These are phyloP conservation scores for Penstemon eatonii DNA, from an alignment of 257 asterid genomes.

Conservation along the genomic window DNA sequence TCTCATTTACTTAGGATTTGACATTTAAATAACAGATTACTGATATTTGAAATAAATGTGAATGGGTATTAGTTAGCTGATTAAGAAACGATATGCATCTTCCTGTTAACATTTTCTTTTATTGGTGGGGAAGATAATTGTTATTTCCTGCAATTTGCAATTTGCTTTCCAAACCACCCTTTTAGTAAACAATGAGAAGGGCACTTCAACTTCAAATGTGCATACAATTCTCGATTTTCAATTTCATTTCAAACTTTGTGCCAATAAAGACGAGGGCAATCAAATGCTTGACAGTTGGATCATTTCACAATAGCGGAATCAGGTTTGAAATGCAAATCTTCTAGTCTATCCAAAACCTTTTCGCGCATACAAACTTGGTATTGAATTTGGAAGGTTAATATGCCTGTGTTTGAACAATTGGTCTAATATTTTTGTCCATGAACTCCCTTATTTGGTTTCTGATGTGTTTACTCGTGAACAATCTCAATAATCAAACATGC, in stretches of 20 bases:
- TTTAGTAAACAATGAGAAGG: no score
- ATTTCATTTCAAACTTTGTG: background rate
- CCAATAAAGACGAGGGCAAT: background rate
- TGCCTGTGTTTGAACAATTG: background rate
- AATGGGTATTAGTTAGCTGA: no score
- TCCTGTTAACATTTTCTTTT: no score
- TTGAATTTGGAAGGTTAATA: background rate
- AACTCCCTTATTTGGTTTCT: slow-evolving; percentile 9
- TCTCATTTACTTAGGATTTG: no score
- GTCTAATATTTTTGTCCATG: background rate
- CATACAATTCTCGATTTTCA: no score
- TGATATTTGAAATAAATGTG: no score
- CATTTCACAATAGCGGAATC: background rate
- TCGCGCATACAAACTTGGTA: background rate
- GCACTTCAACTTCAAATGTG: no score
- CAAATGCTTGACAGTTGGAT: background rate
- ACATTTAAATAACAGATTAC: no score
- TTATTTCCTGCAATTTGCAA: no score
- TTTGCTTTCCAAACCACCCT: no score
- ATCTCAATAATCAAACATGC: background rate
- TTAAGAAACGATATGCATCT: no score
- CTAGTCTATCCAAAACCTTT: background rate
- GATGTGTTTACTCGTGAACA: background rate
- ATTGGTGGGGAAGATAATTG: no score
- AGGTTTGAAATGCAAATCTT: background rate